Percentiles rank a stretch among this genome's conserved stretches.
Evolutionary conservation across 2,329 filamentous ascomycete species (phyloP).

Genomic region (Fusarium concolor): DNA sequence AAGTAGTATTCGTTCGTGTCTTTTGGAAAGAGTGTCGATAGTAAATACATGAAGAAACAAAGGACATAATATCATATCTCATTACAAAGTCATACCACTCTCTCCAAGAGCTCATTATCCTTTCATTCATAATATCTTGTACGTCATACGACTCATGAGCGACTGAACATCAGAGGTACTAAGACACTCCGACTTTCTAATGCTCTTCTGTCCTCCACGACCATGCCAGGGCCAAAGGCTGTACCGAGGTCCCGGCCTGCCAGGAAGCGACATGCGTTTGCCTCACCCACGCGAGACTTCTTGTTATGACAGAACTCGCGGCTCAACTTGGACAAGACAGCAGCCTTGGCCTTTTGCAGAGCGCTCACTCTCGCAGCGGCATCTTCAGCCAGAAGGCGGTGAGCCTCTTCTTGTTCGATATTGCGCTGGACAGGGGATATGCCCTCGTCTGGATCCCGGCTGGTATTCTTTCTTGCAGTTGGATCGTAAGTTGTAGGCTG

Average conservation of each 20-base stretch:
- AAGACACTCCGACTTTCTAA: slow-evolving; percentile 65
- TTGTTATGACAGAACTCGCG: slow-evolving; percentile 59
- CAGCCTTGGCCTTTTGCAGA: slow-evolving; percentile 69
- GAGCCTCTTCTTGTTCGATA: slow-evolving; percentile 66
- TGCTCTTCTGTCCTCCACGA: slow-evolving; percentile 58
- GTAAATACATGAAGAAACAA: slow-evolving; percentile 43
- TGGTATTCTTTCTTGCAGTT: slow-evolving; percentile 26
- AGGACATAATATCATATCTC: slow-evolving; percentile 44
- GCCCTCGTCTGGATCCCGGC: slow-evolving; percentile 53
- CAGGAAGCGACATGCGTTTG: slow-evolving; percentile 51
- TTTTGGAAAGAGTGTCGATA: slow-evolving; percentile 34
- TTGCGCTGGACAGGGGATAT: slow-evolving; percentile 70
- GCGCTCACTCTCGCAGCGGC: slow-evolving; percentile 65
- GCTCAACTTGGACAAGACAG: slow-evolving; percentile 69
- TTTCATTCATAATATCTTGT: slow-evolving; percentile 8
- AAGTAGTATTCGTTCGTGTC: slow-evolving; percentile 9
- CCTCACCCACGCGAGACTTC: slow-evolving; percentile 50
- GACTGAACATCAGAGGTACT: slow-evolving; percentile 71
- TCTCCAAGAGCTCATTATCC: slow-evolving; percentile 18
- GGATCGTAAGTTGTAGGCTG: slow-evolving; percentile 70
- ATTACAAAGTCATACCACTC: slow-evolving; percentile 45
- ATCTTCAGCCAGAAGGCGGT: slow-evolving; percentile 68
- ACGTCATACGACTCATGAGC: slow-evolving; percentile 44
- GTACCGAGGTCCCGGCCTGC: slow-evolving; percentile 47
- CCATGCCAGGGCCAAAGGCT: slow-evolving; percentile 50